Conservation (phyloP, 2,329 filamentous ascomycete species). For the Aspergillus ustus region DNA sequence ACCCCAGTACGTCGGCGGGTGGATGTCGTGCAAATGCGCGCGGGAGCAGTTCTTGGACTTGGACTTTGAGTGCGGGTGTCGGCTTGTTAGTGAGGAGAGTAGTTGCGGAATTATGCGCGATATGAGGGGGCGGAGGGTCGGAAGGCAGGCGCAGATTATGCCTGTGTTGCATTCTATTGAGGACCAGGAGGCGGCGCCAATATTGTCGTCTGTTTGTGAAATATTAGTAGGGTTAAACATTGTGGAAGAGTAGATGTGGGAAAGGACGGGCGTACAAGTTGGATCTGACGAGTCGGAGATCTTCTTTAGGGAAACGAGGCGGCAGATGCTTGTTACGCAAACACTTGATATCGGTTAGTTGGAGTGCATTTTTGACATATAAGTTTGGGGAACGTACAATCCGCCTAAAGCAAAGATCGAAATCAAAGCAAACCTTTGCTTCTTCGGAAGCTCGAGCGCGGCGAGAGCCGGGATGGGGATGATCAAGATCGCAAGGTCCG, state of each 20-base stretch:
- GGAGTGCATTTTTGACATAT: background rate
- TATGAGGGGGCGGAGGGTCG: constrained; percentile 43
- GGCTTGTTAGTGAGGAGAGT: constrained; percentile 32
- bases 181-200: constrained; percentile 43
- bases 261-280: constrained; percentile 34
- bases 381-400: constrained; percentile 32
- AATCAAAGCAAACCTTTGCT: constrained; percentile 48
- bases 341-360: constrained; percentile 26
- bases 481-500: constrained; percentile 50
- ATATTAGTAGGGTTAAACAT: constrained; percentile 10
- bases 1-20: constrained; percentile 32
- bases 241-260: background rate
- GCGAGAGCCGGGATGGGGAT: constrained; percentile 51
- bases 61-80: constrained; percentile 20
- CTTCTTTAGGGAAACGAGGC: constrained; percentile 36
- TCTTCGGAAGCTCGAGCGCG: constrained; percentile 46
- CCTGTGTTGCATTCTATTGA: constrained; percentile 46
- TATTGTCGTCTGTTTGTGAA: constrained; percentile 35
- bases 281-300: constrained; percentile 40
- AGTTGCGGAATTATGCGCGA: constrained; percentile 35
- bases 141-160: constrained; percentile 49
- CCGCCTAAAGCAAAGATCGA: constrained; percentile 48
- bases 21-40: constrained; percentile 19
- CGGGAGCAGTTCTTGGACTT: constrained; percentile 20
- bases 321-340: constrained; percentile 42